A percentile compares a stretch with the other conserved stretches of the same genome.
Evolutionary conservation across 1,284 basidiomycete genomes (phyloP).

Genomic region (Leccinum variabile): DNA sequence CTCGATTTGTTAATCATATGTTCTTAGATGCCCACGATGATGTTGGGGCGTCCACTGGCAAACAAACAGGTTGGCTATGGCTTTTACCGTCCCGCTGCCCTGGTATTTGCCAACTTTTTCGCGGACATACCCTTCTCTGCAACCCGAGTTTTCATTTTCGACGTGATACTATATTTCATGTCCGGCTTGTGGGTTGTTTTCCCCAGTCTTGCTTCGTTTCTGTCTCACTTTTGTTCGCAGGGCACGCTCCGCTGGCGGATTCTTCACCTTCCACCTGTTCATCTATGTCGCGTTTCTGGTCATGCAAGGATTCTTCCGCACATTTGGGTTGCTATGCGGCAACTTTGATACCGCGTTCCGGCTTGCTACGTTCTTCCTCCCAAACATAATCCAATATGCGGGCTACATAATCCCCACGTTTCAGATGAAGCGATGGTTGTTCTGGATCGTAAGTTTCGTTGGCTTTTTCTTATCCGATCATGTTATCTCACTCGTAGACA

Average conservation of each 20-base stretch:
- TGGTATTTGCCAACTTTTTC: conserved; percentile 71
- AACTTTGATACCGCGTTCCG: conserved; percentile 68
- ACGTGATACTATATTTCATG: conserved; percentile 79
- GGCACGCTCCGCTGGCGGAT: conserved; percentile 58
- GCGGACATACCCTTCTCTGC: conserved; percentile 79
- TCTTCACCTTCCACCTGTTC: conserved; percentile 74
- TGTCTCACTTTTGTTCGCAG: conserved; percentile 16
- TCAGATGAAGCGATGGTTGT: conserved; percentile 85
- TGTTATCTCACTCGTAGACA: conserved; percentile 27
- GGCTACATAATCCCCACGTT: conserved; percentile 75
- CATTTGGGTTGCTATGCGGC: conserved; percentile 62
- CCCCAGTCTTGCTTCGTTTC: not conserved
- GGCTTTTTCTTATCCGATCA: not conserved
- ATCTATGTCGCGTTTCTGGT: conserved; percentile 57
- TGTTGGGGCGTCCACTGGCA: conserved; percentile 76
- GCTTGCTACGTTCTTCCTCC: conserved; percentile 59
- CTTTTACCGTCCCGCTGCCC: conserved; percentile 78
- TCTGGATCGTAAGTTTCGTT: conserved; percentile 64
- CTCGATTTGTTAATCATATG: not conserved
- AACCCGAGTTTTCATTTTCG: conserved; percentile 59
- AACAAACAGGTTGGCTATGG: conserved; percentile 76
- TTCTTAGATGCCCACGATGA: conserved; percentile 58
- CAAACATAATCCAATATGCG: conserved; percentile 49
- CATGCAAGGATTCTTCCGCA: conserved; percentile 78
- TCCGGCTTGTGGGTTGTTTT: conserved; percentile 44